Conservation (phyloP, 495 filamentous ascomycete genomes). For the Penicillium mononematosum region DNA sequence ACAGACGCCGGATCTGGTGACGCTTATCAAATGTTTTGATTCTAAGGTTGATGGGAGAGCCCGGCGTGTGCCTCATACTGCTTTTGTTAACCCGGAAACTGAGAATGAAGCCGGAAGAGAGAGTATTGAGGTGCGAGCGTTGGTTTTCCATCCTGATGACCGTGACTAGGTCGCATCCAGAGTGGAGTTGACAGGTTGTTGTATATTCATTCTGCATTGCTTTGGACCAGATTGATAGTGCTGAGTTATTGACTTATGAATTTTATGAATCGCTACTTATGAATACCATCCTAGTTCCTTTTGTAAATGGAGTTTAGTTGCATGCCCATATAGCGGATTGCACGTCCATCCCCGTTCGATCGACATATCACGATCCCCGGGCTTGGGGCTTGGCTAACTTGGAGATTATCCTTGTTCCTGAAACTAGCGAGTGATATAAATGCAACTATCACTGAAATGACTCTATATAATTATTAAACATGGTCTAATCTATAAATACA, state of each 20-base stretch:
- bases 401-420: neutral
- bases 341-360: neutral
- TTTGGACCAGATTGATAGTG: neutral
- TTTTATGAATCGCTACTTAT: neutral
- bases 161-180: conserved; percentile 28
- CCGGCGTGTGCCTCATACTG: conserved; percentile 58
- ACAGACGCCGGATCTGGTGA: conserved; percentile 59
- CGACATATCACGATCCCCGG: neutral
- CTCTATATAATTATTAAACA: conserved; percentile 5
- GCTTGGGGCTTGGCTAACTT: too few relatives aligned
- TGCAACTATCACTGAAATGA: neutral
- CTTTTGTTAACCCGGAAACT: conserved; percentile 56
- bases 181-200: neutral
- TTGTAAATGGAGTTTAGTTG: neutral
- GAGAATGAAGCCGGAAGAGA: conserved; percentile 51
- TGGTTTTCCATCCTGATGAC: conserved; percentile 57
- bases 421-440: neutral
- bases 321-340: too few relatives aligned
- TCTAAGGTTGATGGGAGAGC: conserved; percentile 56
- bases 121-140: conserved; percentile 63
- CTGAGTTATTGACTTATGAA: neutral
- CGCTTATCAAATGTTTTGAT: conserved; percentile 72
- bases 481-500: conserved; percentile 7
- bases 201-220: neutral
- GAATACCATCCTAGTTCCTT: neutral